A percentile compares a stretch with the other conserved stretches of the same genome.
phyloP scores from a whole-genome alignment of 2,329 filamentous ascomycete genomes.

The Penicillium brevicompactum region DNA sequence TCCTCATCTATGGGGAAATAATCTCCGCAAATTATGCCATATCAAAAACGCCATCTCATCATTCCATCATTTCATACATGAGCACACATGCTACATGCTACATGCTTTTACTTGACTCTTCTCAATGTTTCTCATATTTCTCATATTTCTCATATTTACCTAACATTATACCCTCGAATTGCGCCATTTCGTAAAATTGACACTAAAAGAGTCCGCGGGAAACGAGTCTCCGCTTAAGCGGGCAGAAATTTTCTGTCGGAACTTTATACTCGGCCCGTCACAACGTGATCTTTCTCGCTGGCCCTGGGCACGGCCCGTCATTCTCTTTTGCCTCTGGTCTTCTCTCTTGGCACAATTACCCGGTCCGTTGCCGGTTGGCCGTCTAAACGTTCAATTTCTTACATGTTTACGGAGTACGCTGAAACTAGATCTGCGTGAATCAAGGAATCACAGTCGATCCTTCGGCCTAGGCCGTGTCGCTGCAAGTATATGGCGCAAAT shows the following conservation, averaged over 20 bases:
- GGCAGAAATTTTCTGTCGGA: slow-evolving; percentile 26
- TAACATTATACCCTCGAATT: not conserved
- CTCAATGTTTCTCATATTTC: not conserved
- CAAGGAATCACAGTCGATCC: not conserved
- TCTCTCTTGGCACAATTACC: not conserved
- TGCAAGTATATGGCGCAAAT: not conserved
- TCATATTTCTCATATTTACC: not conserved
- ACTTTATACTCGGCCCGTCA: slow-evolving; percentile 22
- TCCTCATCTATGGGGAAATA: not conserved
- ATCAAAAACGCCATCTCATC: slow-evolving; percentile 9
- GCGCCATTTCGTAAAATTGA: not conserved
- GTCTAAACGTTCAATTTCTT: not conserved
- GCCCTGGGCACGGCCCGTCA: slow-evolving; percentile 2
- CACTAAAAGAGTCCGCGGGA: slow-evolving; percentile 2
- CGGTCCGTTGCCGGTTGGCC: not conserved
- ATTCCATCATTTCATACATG: not conserved
- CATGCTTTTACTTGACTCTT: not conserved
- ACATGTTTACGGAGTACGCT: not conserved
- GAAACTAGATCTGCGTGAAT: not conserved
- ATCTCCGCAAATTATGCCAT: slow-evolving; percentile 4
- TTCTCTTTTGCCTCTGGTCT: not conserved
- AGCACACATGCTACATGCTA: not conserved
- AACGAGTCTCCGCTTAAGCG: slow-evolving; percentile 11
- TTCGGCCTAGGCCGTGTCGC: not conserved
- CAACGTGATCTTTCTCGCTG: slow-evolving; percentile 13